Conservation (phyloP, 306 rosid species). For the Lathyrus aphaca region DNA sequence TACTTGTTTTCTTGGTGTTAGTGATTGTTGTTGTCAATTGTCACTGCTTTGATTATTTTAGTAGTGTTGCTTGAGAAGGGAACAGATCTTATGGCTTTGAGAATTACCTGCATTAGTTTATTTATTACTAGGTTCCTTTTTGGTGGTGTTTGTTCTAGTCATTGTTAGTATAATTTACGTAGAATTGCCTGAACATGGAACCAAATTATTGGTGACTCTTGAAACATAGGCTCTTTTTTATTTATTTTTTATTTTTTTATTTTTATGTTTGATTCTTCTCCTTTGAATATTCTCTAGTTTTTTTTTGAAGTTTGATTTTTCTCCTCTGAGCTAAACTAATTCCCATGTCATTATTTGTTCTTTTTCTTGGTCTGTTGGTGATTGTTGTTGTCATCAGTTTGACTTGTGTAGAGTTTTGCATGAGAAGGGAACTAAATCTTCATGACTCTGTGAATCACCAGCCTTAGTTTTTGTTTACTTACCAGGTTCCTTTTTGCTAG, state of each 20-base stretch:
- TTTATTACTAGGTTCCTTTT: background rate
- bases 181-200: background rate
- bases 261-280: background rate
- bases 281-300: background rate
- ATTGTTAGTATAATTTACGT: background rate
- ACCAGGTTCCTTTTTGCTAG: background rate
- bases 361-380: background rate
- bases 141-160: background rate
- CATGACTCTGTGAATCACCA: background rate
- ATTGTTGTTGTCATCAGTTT: slow-evolving; percentile 11
- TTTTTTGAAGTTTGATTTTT: background rate
- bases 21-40: slow-evolving; percentile 17
- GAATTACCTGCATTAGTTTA: background rate
- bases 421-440: slow-evolving; percentile 8
- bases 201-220: background rate
- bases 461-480: background rate
- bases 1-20: background rate
- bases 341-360: background rate
- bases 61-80: slow-evolving; percentile 9
- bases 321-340: background rate
- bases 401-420: slow-evolving; percentile 10
- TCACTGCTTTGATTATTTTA: background rate
- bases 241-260: too few species aligned
- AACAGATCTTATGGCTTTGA: background rate
- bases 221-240: background rate